A percentile compares a stretch with the other conserved stretches of the same genome.
These are phyloP conservation scores for Skeletonema menzelii DNA, from an alignment of 108 stramenopile genomes.

Conservation along the genomic window DNA sequence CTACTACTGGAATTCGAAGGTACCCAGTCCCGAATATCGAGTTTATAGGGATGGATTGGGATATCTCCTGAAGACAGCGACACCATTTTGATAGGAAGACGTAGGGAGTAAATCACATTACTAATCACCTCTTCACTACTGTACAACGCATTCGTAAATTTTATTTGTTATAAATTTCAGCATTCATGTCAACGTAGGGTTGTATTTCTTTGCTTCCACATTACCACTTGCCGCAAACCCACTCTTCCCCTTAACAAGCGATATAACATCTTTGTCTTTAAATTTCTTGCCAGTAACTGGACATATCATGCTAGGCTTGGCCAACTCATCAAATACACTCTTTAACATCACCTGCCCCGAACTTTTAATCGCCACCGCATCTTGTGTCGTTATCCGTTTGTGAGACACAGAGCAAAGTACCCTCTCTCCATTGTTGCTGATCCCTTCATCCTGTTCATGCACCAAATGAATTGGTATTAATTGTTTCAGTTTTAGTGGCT, in stretches of 20 bases:
- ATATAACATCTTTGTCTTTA: slow-evolving; percentile 65
- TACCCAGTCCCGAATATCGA: slow-evolving; percentile 20
- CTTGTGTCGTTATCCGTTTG: slow-evolving; percentile 79
- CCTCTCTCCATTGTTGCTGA: slow-evolving; percentile 1
- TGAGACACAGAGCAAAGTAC: slow-evolving; percentile 76
- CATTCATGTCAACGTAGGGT: slow-evolving; percentile 70
- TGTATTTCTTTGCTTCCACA: slow-evolving; percentile 73
- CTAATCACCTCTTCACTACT: too few species aligned
- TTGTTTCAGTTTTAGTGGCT: slow-evolving; percentile 81
- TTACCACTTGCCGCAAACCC: slow-evolving; percentile 73
- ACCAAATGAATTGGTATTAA: slow-evolving; percentile 49
- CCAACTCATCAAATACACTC: slow-evolving; percentile 64
- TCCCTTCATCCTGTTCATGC: slow-evolving; percentile 12
- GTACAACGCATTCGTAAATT: neutral
- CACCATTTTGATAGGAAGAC: slow-evolving; percentile 9
- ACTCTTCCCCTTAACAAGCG: slow-evolving; percentile 66
- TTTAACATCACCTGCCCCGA: slow-evolving; percentile 80
- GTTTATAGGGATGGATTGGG: slow-evolving; percentile 29
- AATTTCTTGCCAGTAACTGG: slow-evolving; percentile 81
- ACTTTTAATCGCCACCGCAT: slow-evolving; percentile 61
- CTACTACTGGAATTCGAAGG: slow-evolving; percentile 26
- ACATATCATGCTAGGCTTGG: slow-evolving; percentile 56
- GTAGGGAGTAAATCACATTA: too few species aligned
- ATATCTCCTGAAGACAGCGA: slow-evolving; percentile 24
- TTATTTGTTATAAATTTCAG: neutral